Evolutionary conservation across 2,329 filamentous ascomycete species (phyloP).

Genomic region (Cercospora zeae-maydis): DNA sequence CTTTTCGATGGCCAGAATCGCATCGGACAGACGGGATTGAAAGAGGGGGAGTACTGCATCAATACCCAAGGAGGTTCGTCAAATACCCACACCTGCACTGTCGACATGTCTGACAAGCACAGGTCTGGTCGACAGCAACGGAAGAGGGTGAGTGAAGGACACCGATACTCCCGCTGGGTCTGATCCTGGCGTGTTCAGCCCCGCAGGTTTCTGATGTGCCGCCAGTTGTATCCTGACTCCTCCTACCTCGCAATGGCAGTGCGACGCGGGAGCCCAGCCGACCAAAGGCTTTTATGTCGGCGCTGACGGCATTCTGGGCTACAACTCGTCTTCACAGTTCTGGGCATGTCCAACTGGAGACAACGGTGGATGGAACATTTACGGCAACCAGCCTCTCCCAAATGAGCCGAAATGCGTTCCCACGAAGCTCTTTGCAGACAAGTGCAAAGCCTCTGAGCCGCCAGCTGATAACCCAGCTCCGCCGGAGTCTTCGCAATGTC

Average conservation of each 20-base stretch:
- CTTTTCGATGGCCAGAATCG: constrained; percentile 61
- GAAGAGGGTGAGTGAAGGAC: constrained; percentile 43
- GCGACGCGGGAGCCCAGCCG: constrained; percentile 53
- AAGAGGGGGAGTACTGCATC: constrained; percentile 53
- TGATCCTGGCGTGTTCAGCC: background rate
- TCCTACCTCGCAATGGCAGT: constrained; percentile 59
- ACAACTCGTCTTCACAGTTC: constrained; percentile 53
- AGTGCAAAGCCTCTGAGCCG: constrained; percentile 13
- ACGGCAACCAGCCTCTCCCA: constrained; percentile 41
- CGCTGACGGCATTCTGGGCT: constrained; percentile 52
- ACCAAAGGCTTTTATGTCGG: constrained; percentile 56
- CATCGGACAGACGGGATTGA: constrained; percentile 45
- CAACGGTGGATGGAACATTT: constrained; percentile 55
- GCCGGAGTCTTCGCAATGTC: constrained; percentile 13
- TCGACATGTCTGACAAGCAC: background rate
- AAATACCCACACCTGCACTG: background rate
- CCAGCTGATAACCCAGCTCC: constrained; percentile 9
- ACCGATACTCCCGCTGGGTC: background rate
- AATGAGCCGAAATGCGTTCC: constrained; percentile 49
- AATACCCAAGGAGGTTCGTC: constrained; percentile 45
- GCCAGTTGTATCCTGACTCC: constrained; percentile 57
- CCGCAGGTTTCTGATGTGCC: background rate
- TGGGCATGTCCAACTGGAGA: constrained; percentile 60
- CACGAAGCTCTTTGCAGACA: constrained; percentile 42
- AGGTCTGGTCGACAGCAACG: constrained; percentile 53